Conservation (phyloP, 805 yeast species). For the Naumovozyma baii region DNA sequence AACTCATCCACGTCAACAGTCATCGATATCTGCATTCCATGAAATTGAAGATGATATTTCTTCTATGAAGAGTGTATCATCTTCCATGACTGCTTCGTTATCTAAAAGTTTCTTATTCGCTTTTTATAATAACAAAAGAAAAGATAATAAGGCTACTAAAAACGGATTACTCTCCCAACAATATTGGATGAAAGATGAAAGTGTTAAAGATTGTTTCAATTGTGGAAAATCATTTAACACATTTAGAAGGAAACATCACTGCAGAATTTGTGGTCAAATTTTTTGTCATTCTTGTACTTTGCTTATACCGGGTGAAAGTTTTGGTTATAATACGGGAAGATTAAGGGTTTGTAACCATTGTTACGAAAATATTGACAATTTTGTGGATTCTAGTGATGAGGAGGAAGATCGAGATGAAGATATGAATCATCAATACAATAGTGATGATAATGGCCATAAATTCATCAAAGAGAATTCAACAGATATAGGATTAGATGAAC, state of each 20-base stretch:
- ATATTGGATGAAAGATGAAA: conserved; percentile 95
- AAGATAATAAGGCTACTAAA: conserved; percentile 16
- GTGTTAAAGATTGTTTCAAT: conserved; percentile 76
- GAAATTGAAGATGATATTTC: conserved; percentile 22
- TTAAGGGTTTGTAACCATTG: conserved; percentile 75
- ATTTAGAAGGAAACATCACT: conserved; percentile 86
- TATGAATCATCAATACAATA: neutral
- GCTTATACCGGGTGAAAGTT: conserved; percentile 54
- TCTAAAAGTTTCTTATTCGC: conserved; percentile 36
- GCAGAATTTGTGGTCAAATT: conserved; percentile 92
- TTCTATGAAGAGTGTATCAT: conserved; percentile 31
- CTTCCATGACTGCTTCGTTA: conserved; percentile 35
- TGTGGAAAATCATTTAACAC: conserved; percentile 77
- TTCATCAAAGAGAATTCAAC: neutral
- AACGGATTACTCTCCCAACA: conserved; percentile 40
- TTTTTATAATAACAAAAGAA: conserved; percentile 27
- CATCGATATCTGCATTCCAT: neutral
- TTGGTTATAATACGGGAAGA: conserved; percentile 50
- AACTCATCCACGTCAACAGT: conserved; percentile 16
- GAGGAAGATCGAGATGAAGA: conserved; percentile 12
- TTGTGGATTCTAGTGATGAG: conserved; percentile 68
- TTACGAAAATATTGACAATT: conserved; percentile 48
- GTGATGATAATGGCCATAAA: neutral
- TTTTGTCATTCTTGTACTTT: conserved; percentile 79
- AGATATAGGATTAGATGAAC: neutral